A percentile compares a stretch with the other conserved stretches of the same genome.
Evolutionary conservation across 805 yeast genomes (phyloP).

Genomic region (Metschnikowia shivogae): DNA sequence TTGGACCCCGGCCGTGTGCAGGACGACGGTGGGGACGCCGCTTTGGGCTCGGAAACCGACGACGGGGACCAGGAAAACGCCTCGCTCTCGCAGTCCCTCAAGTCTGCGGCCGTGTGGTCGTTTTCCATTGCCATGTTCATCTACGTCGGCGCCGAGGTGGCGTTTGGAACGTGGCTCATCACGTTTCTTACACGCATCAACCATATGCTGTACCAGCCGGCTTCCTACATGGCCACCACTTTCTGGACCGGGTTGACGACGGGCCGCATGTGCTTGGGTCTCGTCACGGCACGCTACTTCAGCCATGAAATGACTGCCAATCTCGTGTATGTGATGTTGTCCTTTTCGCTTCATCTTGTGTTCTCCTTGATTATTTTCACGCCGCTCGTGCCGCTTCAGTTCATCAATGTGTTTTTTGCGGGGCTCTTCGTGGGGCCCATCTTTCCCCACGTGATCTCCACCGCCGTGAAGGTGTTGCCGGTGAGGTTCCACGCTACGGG

Average conservation of each 20-base stretch:
- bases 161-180: conserved; percentile 52
- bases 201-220: conserved; percentile 27
- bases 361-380: conserved; percentile 31
- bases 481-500: conserved; percentile 56
- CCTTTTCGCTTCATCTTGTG: conserved; percentile 26
- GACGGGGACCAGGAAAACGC: conserved; percentile 9
- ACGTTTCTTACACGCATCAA: conserved; percentile 44
- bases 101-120: conserved; percentile 35
- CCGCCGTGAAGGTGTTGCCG: conserved; percentile 62
- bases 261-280: conserved; percentile 49
- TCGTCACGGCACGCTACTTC: conserved; percentile 49
- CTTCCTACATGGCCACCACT: conserved; percentile 47
- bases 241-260: conserved; percentile 50
- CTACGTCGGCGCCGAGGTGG: conserved; percentile 50
- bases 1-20: background rate
- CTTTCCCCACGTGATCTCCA: conserved; percentile 65
- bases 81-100: conserved; percentile 30
- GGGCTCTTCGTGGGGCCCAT: conserved; percentile 53
- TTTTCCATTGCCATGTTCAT: conserved; percentile 42
- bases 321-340: conserved; percentile 31
- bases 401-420: conserved; percentile 34
- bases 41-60: conserved; percentile 13
- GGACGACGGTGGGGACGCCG: conserved; percentile 9
- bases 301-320: conserved; percentile 45
- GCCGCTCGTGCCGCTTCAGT: conserved; percentile 25